Percentiles rank a stretch among this genome's conserved stretches.
phyloP scores from a whole-genome alignment of 768 basidiomycete species.

The Lactarius vividus region DNA sequence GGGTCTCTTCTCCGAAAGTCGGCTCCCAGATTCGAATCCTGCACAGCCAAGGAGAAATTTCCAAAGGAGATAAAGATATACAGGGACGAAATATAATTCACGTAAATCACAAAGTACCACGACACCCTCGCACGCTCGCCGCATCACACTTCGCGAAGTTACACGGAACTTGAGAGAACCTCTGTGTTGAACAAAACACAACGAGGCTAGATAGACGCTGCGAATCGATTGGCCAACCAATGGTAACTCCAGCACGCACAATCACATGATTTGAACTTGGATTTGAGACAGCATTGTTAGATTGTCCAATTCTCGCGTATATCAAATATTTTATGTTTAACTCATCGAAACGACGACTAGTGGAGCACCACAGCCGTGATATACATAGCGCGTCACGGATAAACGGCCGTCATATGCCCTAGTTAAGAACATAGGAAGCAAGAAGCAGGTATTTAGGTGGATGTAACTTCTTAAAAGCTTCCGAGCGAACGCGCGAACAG shows the following conservation, averaged over 20 bases:
- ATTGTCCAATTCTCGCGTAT: neutral
- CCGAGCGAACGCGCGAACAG: neutral
- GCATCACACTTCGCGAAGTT: conserved; percentile 19
- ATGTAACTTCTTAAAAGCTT: conserved; percentile 3
- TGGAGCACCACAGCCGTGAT: neutral
- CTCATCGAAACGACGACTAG: neutral
- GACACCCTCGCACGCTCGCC: neutral
- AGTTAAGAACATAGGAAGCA: conserved; percentile 6
- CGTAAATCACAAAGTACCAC: neutral
- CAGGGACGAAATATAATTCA: neutral
- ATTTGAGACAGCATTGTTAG: neutral
- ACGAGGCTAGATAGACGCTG: neutral
- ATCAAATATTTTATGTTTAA: neutral
- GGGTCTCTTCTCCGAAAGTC: neutral
- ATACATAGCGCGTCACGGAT: neutral
- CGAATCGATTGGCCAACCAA: neutral
- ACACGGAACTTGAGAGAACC: neutral
- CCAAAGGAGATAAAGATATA: neutral
- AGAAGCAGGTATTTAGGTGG: conserved; percentile 6
- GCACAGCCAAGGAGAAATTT: neutral
- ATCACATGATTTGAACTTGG: neutral
- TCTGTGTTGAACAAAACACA: neutral
- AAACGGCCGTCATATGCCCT: conserved; percentile 2
- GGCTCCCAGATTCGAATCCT: neutral
- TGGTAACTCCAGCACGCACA: neutral